Evolutionary conservation across 768 basidiomycete species (phyloP).

Genomic region (Aureoboletus auriporus): DNA sequence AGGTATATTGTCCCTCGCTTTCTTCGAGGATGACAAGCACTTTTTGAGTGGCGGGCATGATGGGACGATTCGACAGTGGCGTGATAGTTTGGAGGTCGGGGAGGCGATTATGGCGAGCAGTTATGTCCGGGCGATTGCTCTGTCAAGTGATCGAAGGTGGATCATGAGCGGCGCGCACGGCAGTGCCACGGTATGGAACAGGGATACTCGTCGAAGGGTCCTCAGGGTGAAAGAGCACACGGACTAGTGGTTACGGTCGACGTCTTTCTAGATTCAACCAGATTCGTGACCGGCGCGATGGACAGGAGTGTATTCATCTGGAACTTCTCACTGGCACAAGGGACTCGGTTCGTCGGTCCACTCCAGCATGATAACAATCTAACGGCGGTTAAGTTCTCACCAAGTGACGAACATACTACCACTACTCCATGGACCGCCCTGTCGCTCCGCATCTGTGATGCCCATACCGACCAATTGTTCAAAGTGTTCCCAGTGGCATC

Average conservation of each 20-base stretch:
- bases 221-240: not conserved
- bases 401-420: not conserved
- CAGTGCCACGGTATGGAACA: not conserved
- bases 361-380: constrained; percentile 1
- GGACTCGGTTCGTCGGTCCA: constrained; percentile 8
- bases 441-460: constrained; percentile 4
- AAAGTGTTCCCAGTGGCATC: not conserved
- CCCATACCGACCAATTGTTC: not conserved
- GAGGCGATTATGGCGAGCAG: not conserved
- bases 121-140: not conserved
- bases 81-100: not conserved
- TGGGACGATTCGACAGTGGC: not conserved
- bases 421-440: not conserved
- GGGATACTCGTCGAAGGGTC: not conserved
- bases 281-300: constrained; percentile 1
- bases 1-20: not conserved
- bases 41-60: not conserved
- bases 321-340: constrained; percentile 3
- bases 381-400: constrained; percentile 4
- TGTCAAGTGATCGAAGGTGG: constrained; percentile 1
- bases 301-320: constrained; percentile 3
- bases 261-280: constrained; percentile 3
- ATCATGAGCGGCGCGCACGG: not conserved
- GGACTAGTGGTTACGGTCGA: not conserved
- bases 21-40: not conserved